Percentiles rank a stretch among this genome's conserved stretches.
Conservation (phyloP, 2,329 filamentous ascomycete species). For the Dactylonectria macrodidyma region DNA sequence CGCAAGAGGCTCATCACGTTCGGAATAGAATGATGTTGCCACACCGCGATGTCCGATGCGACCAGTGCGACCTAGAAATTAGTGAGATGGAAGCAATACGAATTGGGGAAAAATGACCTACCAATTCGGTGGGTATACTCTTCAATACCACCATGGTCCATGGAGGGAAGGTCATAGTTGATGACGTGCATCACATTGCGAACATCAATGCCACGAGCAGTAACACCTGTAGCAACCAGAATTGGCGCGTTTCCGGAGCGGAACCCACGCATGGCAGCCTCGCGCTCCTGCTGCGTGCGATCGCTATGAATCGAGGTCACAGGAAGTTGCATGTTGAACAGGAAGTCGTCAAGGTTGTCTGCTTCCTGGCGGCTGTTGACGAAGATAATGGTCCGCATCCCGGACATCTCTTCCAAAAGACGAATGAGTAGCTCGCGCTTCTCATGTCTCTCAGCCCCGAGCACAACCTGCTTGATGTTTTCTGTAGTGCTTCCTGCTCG, state of each 20-base stretch:
- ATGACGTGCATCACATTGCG: conserved; percentile 90
- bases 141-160: conserved; percentile 85
- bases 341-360: conserved; percentile 88
- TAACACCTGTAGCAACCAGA: conserved; percentile 87
- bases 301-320: conserved; percentile 91
- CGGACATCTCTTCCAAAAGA: conserved; percentile 78
- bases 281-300: conserved; percentile 90
- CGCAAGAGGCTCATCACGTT: conserved; percentile 81
- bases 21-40: conserved; percentile 91
- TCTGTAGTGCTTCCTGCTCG: conserved; percentile 85
- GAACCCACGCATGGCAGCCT: conserved; percentile 92
- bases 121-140: conserved; percentile 97
- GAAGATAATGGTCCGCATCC: conserved; percentile 89
- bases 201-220: conserved; percentile 91
- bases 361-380: conserved; percentile 85
- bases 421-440: conserved; percentile 83
- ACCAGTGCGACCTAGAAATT: conserved; percentile 82
- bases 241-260: conserved; percentile 82
- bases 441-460: conserved; percentile 74
- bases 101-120: conserved; percentile 57
- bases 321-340: conserved; percentile 85
- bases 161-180: conserved; percentile 89
- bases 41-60: conserved; percentile 91
- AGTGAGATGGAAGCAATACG: conserved; percentile 23
- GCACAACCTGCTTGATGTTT: conserved; percentile 86